phyloP scores from a whole-genome alignment of 2,329 filamentous ascomycete genomes.

The Dactylellina drechsleri region DNA sequence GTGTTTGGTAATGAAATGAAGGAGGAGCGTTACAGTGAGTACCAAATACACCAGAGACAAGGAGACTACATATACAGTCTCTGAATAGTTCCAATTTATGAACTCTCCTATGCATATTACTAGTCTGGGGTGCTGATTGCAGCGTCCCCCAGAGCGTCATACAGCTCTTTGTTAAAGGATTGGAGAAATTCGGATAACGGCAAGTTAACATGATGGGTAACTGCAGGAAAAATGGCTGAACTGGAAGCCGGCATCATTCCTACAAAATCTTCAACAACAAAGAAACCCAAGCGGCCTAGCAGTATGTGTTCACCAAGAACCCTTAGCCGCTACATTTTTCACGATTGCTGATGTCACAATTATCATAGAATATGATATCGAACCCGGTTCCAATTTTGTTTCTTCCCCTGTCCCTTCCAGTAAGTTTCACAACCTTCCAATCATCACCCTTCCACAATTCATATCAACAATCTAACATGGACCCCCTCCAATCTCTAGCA shows the following conservation, averaged over 20 bases:
- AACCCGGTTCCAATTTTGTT: slow-evolving; percentile 46
- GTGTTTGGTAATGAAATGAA: slow-evolving; percentile 78
- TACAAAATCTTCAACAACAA: slow-evolving; percentile 50
- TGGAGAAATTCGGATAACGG: too few species aligned
- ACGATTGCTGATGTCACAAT: not conserved
- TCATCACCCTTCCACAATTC: not conserved
- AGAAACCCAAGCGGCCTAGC: slow-evolving; percentile 50
- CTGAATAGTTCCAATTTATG: not conserved
- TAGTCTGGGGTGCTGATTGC: too few species aligned
- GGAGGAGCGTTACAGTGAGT: slow-evolving; percentile 72
- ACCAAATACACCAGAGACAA: too few species aligned
- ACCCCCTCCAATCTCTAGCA: slow-evolving; percentile 1
- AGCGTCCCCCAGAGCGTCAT: too few species aligned
- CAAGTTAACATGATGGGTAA: slow-evolving; percentile 24
- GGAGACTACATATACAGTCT: not conserved
- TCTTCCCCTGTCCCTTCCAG: slow-evolving; percentile 49
- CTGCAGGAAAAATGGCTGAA: slow-evolving; percentile 52
- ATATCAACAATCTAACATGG: not conserved
- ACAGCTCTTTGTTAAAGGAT: too few species aligned
- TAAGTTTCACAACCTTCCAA: slow-evolving; percentile 20
- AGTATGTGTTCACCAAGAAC: slow-evolving; percentile 24
- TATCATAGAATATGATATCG: slow-evolving; percentile 45
- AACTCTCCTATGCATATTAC: too few species aligned
- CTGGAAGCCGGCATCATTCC: slow-evolving; percentile 53
- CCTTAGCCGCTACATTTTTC: not conserved